A percentile compares a stretch with the other conserved stretches of the same genome.
phyloP scores from a whole-genome alignment of 176 grass and related monocot species.

The Musa schizocarpa region DNA sequence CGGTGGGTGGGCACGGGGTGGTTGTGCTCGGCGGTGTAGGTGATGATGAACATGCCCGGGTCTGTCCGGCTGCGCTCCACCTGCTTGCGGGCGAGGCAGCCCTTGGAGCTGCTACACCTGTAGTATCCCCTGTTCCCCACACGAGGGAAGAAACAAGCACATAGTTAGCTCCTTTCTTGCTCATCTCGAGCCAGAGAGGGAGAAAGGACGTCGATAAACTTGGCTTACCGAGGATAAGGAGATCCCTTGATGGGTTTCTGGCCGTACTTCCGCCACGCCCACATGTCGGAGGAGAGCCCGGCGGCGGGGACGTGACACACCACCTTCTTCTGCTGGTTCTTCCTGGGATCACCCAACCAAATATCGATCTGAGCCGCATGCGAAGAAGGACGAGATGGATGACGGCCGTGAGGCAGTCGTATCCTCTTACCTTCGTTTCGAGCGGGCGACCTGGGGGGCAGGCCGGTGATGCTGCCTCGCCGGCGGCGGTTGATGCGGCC shows the following conservation, averaged over 20 bases:
- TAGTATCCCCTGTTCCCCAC: constrained; percentile 5
- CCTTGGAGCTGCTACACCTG: constrained; percentile 4
- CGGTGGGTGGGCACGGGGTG: constrained; percentile 2
- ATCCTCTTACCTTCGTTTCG: constrained; percentile 43
- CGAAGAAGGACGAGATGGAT: neutral
- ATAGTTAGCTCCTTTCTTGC: neutral
- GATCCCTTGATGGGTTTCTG: constrained; percentile 94
- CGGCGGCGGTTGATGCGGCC: neutral
- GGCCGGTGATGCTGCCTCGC: constrained; percentile 2
- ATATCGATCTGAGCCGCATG: neutral
- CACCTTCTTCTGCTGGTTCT: constrained; percentile 44
- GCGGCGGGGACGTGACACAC: constrained; percentile 38
- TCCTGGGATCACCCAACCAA: constrained; percentile 32
- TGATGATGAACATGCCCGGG: constrained; percentile 12
- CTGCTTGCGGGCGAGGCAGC: constrained; percentile 2
- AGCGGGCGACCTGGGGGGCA: constrained; percentile 20
- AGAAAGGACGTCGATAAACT: neutral
- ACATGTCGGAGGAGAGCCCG: constrained; percentile 37
- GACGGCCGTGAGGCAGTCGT: neutral
- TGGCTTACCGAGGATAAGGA: constrained; percentile 43
- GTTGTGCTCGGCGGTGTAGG: constrained; percentile 11
- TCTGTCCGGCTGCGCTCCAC: neutral
- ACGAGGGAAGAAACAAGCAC: neutral
- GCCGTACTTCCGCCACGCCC: constrained; percentile 90
- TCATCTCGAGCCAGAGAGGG: neutral